Percentiles rank a stretch among this genome's conserved stretches.
Evolutionary conservation across 495 filamentous ascomycete species (phyloP).

Genomic region (Podospora pseudocomata): DNA sequence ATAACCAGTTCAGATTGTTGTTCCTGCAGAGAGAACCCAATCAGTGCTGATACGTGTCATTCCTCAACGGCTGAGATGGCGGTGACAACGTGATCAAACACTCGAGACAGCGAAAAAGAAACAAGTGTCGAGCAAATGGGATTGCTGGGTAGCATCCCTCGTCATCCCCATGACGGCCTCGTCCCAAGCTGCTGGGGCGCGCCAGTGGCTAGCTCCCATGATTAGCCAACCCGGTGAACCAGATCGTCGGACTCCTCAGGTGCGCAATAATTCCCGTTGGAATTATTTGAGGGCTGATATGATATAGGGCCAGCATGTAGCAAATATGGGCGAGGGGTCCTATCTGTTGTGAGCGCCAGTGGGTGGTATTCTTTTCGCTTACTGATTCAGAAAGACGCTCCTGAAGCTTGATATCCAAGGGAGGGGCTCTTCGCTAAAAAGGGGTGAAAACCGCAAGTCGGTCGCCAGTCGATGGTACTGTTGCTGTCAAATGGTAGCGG

Average conservation of each 20-base stretch:
- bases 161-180: neutral
- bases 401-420: neutral
- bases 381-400: neutral
- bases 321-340: neutral
- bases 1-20: neutral
- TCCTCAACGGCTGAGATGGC: neutral
- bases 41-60: neutral
- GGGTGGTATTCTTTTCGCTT: conserved; percentile 4
- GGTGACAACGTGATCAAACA: neutral
- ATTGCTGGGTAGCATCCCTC: conserved; percentile 8
- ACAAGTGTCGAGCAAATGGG: neutral
- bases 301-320: neutral
- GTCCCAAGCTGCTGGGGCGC: conserved; percentile 6
- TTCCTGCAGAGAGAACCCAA: neutral
- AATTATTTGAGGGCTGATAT: neutral
- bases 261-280: conserved; percentile 6
- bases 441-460: conserved; percentile 1
- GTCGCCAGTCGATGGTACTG: conserved; percentile 7
- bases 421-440: conserved; percentile 18
- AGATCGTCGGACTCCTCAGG: conserved; percentile 7
- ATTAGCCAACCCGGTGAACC: conserved; percentile 1
- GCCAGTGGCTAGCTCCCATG: neutral
- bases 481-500: neutral
- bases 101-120: neutral
- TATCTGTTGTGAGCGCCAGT: neutral